Conservation (phyloP, 495 filamentous ascomycete species). For the Xylaria longipes region DNA sequence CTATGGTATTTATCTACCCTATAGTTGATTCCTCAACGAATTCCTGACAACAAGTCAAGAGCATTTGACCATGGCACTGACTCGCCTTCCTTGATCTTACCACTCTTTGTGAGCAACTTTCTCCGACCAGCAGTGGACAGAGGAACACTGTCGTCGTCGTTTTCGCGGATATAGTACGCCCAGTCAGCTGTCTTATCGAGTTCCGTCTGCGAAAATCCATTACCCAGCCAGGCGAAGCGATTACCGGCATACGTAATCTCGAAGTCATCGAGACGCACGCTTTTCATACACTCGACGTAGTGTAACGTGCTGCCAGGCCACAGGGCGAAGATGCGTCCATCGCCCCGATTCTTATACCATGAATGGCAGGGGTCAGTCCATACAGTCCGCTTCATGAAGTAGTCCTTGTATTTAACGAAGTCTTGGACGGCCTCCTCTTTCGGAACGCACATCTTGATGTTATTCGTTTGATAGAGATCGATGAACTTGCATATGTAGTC, state of each 20-base stretch:
- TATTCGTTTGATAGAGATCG: conserved; percentile 52
- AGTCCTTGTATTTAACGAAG: conserved; percentile 49
- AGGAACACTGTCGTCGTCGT: conserved; percentile 18
- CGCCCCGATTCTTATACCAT: conserved; percentile 55
- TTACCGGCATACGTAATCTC: conserved; percentile 55
- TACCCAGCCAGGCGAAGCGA: conserved; percentile 58
- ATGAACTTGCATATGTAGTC: conserved; percentile 53
- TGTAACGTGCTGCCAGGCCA: conserved; percentile 56
- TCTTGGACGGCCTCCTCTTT: conserved; percentile 50
- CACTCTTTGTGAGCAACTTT: conserved; percentile 29
- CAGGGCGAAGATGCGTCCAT: conserved; percentile 54
- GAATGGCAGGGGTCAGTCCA: conserved; percentile 54
- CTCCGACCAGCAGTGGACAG: conserved; percentile 23
- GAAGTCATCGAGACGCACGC: conserved; percentile 58
- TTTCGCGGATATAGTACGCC: conserved; percentile 36
- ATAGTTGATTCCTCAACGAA: not conserved
- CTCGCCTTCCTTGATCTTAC: conserved; percentile 3
- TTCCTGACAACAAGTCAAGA: not conserved
- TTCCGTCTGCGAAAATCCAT: conserved; percentile 45
- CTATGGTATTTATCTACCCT: not conserved
- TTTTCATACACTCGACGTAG: conserved; percentile 58
- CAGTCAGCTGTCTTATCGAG: conserved; percentile 34
- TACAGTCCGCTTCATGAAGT: conserved; percentile 53
- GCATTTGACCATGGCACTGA: not conserved
- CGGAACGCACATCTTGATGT: conserved; percentile 53